Percentiles rank a stretch among this genome's conserved stretches.
phyloP scores from a whole-genome alignment of 768 basidiomycete species.

The Multifurca ochricompacta region DNA sequence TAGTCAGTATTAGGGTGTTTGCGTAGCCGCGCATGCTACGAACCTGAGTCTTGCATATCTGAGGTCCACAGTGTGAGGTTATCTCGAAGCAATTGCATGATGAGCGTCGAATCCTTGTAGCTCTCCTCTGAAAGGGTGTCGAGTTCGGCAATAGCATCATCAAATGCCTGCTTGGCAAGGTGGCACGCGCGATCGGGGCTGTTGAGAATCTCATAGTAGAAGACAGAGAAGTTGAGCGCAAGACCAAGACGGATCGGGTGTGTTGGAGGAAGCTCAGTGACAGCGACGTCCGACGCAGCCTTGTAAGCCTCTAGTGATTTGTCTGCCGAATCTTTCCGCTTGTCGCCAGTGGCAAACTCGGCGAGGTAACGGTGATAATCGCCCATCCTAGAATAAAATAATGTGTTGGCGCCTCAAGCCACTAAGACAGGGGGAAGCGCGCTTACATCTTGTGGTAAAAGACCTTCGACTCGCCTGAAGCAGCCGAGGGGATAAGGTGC shows the following conservation, averaged over 20 bases:
- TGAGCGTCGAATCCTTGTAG: constrained; percentile 98
- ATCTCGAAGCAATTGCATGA: constrained; percentile 94
- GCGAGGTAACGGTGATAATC: constrained; percentile 99
- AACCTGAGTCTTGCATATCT: constrained; percentile 91
- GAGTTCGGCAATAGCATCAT: constrained; percentile 97
- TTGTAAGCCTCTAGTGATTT: constrained; percentile 97
- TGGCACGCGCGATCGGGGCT: constrained; percentile 97
- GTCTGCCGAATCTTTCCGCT: constrained; percentile 94
- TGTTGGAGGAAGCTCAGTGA: constrained; percentile 90
- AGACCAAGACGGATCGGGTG: constrained; percentile 98
- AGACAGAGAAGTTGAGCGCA: constrained; percentile 98
- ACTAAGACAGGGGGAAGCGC: background rate
- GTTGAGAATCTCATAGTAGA: constrained; percentile 99
- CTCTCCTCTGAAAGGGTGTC: constrained; percentile 98
- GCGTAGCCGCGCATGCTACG: constrained; percentile 25
- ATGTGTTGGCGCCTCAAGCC: background rate
- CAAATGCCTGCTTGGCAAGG: constrained; percentile 98
- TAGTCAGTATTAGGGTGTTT: too few relatives aligned
- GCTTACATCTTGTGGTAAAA: constrained; percentile 99
- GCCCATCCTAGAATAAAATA: constrained; percentile 68
- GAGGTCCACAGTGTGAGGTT: constrained; percentile 98
- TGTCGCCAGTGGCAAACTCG: constrained; percentile 96
- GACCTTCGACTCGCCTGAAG: constrained; percentile 94
- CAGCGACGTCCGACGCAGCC: constrained; percentile 94
- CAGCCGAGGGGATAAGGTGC: constrained; percentile 95